Conservation (phyloP, 2,329 filamentous ascomycete genomes). For the Calonectria honghensis region DNA sequence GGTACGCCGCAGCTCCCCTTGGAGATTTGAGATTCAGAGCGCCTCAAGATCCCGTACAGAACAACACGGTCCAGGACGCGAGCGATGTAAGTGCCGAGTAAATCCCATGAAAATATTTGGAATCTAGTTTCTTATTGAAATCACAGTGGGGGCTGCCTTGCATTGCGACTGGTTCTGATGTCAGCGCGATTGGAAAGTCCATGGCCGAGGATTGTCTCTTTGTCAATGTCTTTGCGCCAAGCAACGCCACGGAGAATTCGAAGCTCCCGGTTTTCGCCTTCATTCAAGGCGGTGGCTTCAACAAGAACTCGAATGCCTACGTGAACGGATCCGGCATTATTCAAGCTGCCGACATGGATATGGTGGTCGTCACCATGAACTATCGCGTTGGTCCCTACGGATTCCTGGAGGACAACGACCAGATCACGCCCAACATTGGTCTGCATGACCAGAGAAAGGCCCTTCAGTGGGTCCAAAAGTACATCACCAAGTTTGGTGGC, state of each 20-base stretch:
- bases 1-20: slow-evolving; percentile 82
- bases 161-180: slow-evolving; percentile 55
- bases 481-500: slow-evolving; percentile 82
- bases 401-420: slow-evolving; percentile 78
- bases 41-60: slow-evolving; percentile 76
- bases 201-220: slow-evolving; percentile 81
- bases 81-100: slow-evolving; percentile 64
- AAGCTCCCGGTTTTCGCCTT: slow-evolving; percentile 78
- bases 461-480: slow-evolving; percentile 80
- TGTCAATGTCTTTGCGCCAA: slow-evolving; percentile 78
- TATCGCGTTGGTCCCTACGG: slow-evolving; percentile 86
- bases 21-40: slow-evolving; percentile 80
- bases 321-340: slow-evolving; percentile 77
- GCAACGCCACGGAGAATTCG: slow-evolving; percentile 66
- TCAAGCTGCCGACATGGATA: slow-evolving; percentile 73
- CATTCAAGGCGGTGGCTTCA: slow-evolving; percentile 78
- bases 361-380: slow-evolving; percentile 84
- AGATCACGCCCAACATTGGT: slow-evolving; percentile 79
- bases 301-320: slow-evolving; percentile 67
- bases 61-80: slow-evolving; percentile 70
- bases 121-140: neutral
- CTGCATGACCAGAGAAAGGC: slow-evolving; percentile 82
- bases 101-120: fast-evolving
- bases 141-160: slow-evolving; percentile 55
- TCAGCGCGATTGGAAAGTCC: slow-evolving; percentile 48